These are phyloP conservation scores for Ananas comosus DNA, from an alignment of 176 grass and related monocot species.

Conservation along the genomic window DNA sequence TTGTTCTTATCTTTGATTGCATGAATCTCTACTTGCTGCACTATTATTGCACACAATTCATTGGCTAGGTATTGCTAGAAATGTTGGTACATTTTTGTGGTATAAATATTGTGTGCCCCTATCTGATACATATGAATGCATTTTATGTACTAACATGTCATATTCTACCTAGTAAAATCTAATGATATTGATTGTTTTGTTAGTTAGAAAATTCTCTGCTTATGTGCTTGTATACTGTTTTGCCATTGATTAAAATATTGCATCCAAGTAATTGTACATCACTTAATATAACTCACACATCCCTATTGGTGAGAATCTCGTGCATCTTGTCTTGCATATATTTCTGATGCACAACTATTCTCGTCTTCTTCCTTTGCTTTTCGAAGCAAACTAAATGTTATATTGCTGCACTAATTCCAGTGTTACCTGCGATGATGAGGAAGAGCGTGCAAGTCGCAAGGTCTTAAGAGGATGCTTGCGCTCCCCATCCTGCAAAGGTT, in stretches of 20 bases:
- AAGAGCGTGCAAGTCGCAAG: constrained; percentile 89
- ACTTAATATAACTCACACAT: too few species aligned
- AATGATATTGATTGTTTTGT: not conserved
- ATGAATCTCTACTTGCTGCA: not conserved
- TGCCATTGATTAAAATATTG: too few species aligned
- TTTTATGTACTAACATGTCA: not conserved
- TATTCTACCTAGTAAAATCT: not conserved
- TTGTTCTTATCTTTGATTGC: not conserved
- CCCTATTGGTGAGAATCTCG: too few species aligned
- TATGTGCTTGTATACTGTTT: not conserved
- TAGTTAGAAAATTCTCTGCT: not conserved
- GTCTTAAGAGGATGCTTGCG: constrained; percentile 61
- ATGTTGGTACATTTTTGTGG: too few species aligned
- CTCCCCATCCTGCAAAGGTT: constrained; percentile 61
- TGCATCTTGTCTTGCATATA: not conserved
- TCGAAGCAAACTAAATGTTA: constrained; percentile 9
- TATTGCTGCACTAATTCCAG: constrained; percentile 15
- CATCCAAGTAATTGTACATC: too few species aligned
- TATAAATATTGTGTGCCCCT: too few species aligned
- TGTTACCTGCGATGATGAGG: constrained; percentile 63
- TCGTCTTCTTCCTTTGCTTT: not conserved
- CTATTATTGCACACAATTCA: not conserved
- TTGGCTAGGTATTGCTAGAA: not conserved
- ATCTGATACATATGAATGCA: not conserved
- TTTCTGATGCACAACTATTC: not conserved